Evolutionary conservation across 2,329 filamentous ascomycete genomes (phyloP).

Genomic region (Paraconiothyrium sp.): DNA sequence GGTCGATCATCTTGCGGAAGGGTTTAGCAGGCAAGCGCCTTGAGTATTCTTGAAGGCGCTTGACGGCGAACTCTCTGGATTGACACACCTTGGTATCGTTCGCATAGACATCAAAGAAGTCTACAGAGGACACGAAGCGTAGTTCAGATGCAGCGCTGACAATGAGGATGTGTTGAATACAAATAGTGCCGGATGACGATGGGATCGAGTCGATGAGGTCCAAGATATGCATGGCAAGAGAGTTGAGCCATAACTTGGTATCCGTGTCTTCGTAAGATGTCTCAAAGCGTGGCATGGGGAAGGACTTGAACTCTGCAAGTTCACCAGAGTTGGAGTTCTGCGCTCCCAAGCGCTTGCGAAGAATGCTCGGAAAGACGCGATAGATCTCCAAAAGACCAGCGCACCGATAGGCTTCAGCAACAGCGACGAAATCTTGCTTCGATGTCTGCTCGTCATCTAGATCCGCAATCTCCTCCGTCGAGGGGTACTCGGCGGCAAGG

Average conservation of each 20-base stretch:
- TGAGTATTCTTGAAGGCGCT: conserved; percentile 57
- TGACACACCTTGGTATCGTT: conserved; percentile 57
- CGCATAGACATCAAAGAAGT: conserved; percentile 50
- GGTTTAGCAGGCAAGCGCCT: conserved; percentile 62
- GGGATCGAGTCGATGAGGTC: conserved; percentile 60
- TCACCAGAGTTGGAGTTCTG: conserved; percentile 33
- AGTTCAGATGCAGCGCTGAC: conserved; percentile 63
- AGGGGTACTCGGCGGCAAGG: conserved; percentile 57
- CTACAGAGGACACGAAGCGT: conserved; percentile 53
- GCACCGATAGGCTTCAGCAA: conserved; percentile 64
- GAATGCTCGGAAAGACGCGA: conserved; percentile 62
- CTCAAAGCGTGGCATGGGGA: conserved; percentile 45
- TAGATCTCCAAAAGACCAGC: conserved; percentile 65
- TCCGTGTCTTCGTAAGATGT: conserved; percentile 44
- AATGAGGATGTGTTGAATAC: conserved; percentile 63
- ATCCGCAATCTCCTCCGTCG: conserved; percentile 58
- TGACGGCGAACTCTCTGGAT: conserved; percentile 60
- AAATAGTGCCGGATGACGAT: conserved; percentile 62
- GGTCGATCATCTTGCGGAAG: conserved; percentile 58
- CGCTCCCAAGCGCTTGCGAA: conserved; percentile 55
- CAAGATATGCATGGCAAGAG: conserved; percentile 62
- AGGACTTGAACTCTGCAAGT: conserved; percentile 38
- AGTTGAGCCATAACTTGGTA: conserved; percentile 58
- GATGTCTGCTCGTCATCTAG: conserved; percentile 63
- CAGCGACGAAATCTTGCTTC: conserved; percentile 62